Percentiles rank a stretch among this genome's conserved stretches.
phyloP scores from a whole-genome alignment of 331 rosid genomes.

The Pyrus hybrid region DNA sequence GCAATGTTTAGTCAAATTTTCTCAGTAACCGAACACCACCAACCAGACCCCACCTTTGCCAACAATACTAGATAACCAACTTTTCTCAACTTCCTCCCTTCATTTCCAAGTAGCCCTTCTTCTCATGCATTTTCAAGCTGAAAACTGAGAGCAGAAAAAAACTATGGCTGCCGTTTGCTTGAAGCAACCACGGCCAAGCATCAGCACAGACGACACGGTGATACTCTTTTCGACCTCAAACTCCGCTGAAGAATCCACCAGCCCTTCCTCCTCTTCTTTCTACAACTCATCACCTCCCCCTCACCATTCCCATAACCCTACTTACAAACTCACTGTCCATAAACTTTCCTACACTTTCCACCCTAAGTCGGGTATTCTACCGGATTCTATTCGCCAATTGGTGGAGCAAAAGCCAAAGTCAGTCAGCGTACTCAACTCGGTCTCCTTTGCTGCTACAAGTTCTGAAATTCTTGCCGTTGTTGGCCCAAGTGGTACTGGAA shows the following conservation, averaged over 20 bases:
- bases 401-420: constrained; percentile 45
- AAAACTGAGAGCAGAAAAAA: neutral
- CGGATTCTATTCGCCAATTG: constrained; percentile 28
- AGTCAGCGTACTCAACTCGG: constrained; percentile 51
- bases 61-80: neutral
- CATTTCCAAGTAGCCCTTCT: neutral
- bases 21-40: constrained; percentile 1
- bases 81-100: neutral
- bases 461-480: constrained; percentile 70
- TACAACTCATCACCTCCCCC: constrained; percentile 38
- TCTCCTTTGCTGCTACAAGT: constrained; percentile 61
- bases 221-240: constrained; percentile 51
- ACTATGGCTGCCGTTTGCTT: constrained; percentile 25
- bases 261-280: constrained; percentile 56
- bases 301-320: constrained; percentile 4
- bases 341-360: constrained; percentile 52
- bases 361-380: constrained; percentile 22
- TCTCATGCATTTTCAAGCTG: neutral
- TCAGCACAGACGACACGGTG: constrained; percentile 31
- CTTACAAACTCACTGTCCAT: constrained; percentile 37
- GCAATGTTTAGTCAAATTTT: neutral
- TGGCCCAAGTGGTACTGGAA: constrained; percentile 95
- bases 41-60: neutral
- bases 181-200: constrained; percentile 22
- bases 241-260: constrained; percentile 56